These are phyloP conservation scores for Metschnikowia similis DNA, from an alignment of 805 yeast species.

Conservation along the genomic window DNA sequence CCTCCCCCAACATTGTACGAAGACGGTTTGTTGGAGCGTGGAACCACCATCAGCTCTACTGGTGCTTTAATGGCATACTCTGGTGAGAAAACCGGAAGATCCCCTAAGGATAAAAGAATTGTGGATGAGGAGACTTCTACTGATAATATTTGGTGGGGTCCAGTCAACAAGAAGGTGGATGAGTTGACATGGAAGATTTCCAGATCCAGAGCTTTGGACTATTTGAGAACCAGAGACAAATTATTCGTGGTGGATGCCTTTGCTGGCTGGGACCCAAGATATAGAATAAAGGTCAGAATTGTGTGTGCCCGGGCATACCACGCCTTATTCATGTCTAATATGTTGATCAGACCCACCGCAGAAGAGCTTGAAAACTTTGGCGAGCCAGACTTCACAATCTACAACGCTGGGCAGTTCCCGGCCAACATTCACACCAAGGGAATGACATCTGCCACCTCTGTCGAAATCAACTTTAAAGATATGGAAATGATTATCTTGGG, in stretches of 20 bases:
- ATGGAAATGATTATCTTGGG: conserved; percentile 99
- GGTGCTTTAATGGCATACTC: conserved; percentile 97
- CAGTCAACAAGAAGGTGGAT: conserved; percentile 91
- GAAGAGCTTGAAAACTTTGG: conserved; percentile 88
- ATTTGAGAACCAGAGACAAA: conserved; percentile 91
- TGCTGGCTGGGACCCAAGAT: conserved; percentile 99
- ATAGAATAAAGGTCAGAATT: conserved; percentile 91
- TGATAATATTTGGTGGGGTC: conserved; percentile 97
- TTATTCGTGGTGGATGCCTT: conserved; percentile 92
- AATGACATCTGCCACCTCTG: conserved; percentile 94
- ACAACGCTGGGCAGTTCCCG: conserved; percentile 99
- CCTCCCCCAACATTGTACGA: conserved; percentile 91
- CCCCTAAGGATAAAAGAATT: conserved; percentile 96
- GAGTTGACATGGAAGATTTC: conserved; percentile 94
- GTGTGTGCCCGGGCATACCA: conserved; percentile 99
- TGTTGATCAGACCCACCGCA: conserved; percentile 91
- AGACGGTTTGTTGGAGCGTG: conserved; percentile 86
- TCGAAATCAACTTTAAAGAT: conserved; percentile 91
- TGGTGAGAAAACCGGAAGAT: conserved; percentile 95
- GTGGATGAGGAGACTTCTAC: conserved; percentile 88
- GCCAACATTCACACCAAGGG: conserved; percentile 95
- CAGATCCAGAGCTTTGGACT: conserved; percentile 94
- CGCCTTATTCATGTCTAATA: conserved; percentile 95
- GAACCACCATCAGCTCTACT: conserved; percentile 85
- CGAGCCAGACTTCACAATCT: conserved; percentile 96